Conservation (phyloP, 768 basidiomycete genomes). For the Hericium erinaceus region DNA sequence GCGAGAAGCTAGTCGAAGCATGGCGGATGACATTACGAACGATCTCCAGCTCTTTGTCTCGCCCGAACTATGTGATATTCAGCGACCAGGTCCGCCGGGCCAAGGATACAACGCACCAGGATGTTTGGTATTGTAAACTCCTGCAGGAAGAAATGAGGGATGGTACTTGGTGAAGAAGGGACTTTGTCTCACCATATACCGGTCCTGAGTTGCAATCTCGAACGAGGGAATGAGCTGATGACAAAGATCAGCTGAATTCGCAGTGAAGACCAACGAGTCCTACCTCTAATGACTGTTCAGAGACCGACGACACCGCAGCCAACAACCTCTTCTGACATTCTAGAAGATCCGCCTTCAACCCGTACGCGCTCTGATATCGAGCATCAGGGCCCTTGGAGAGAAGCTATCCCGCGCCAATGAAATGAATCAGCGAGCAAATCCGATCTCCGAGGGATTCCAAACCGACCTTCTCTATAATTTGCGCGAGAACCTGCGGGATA, state of each 20-base stretch:
- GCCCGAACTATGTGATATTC: constrained; percentile 40
- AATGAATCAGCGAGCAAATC: constrained; percentile 2
- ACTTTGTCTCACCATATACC: constrained; percentile 42
- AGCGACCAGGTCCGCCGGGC: not conserved
- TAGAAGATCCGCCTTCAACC: constrained; percentile 56
- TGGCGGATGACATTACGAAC: constrained; percentile 52
- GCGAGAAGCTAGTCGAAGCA: constrained; percentile 50
- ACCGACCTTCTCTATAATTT: constrained; percentile 58
- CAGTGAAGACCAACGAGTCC: constrained; percentile 4
- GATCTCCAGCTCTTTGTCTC: constrained; percentile 60
- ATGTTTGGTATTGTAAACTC: constrained; percentile 64
- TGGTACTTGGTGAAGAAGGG: not conserved
- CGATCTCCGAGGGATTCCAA: not conserved
- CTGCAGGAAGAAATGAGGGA: constrained; percentile 22
- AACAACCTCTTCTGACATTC: constrained; percentile 60
- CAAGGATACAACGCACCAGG: constrained; percentile 33
- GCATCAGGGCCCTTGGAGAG: constrained; percentile 59
- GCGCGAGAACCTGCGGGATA: constrained; percentile 60
- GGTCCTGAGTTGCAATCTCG: constrained; percentile 55
- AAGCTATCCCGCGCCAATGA: constrained; percentile 29
- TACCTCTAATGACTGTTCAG: constrained; percentile 51
- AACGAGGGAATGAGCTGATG: constrained; percentile 57
- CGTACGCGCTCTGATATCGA: constrained; percentile 65
- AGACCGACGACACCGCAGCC: constrained; percentile 45
- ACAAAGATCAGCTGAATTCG: constrained; percentile 5